Evolutionary conservation across 129 eudicot species (phyloP).

Genomic region (Flaveria ramosissima): DNA sequence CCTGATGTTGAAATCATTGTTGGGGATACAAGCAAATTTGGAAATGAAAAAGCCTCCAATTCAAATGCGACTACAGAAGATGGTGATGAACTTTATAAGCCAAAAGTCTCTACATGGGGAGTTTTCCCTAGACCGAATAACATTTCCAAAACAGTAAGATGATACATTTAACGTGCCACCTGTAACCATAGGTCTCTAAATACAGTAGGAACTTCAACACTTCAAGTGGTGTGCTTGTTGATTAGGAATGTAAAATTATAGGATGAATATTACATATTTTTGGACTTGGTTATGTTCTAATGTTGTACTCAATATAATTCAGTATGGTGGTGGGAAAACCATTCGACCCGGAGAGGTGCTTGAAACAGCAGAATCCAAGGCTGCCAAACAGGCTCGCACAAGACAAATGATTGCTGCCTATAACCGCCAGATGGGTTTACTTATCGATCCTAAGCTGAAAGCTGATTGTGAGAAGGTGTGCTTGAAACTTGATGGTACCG

Average conservation of each 20-base stretch:
- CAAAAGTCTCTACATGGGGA: slow-evolving; percentile 95
- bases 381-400: slow-evolving; percentile 79
- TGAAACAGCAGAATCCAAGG: slow-evolving; percentile 73
- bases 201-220: too few relatives aligned
- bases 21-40: slow-evolving; percentile 79
- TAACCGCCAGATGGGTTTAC: slow-evolving; percentile 49
- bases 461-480: slow-evolving; percentile 87
- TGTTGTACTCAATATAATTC: slow-evolving; percentile 8
- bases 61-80: slow-evolving; percentile 46
- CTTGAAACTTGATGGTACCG: slow-evolving; percentile 25
- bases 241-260: neutral
- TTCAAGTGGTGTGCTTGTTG: neutral
- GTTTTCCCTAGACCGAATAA: slow-evolving; percentile 78
- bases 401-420: slow-evolving; percentile 67
- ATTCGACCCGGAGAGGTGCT: slow-evolving; percentile 83
- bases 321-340: slow-evolving; percentile 90
- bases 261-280: neutral
- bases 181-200: too few relatives aligned
- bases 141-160: slow-evolving; percentile 78
- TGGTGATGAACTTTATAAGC: slow-evolving; percentile 67
- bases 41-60: slow-evolving; percentile 31
- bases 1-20: slow-evolving; percentile 81
- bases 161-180: too few relatives aligned
- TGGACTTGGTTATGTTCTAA: slow-evolving; percentile 21
- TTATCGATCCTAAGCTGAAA: slow-evolving; percentile 75